These are phyloP conservation scores for Venturiaceae sp. DNA, from an alignment of 2,329 filamentous ascomycete species.

Conservation along the genomic window DNA sequence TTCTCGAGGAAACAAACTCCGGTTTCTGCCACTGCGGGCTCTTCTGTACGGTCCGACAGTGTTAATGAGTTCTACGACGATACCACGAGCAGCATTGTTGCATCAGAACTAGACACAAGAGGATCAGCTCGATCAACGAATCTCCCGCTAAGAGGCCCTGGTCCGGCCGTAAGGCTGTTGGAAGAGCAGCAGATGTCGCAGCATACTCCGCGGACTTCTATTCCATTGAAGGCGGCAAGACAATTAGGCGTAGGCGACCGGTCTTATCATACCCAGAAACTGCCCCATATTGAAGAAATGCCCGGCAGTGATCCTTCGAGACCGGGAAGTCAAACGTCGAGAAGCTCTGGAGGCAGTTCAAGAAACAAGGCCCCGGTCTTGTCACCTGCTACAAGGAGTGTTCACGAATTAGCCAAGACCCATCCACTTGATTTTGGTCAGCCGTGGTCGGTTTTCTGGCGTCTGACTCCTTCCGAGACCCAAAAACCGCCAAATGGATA, in stretches of 20 bases:
- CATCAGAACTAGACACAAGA: not conserved
- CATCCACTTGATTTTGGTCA: not conserved
- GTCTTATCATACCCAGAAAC: not conserved
- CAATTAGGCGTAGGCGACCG: not conserved
- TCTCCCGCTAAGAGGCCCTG: not conserved
- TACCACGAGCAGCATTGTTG: not conserved
- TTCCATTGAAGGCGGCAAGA: not conserved
- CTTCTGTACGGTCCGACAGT: not conserved
- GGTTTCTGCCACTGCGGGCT: not conserved
- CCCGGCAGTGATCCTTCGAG: not conserved
- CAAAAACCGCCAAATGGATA: not conserved
- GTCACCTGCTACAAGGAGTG: not conserved
- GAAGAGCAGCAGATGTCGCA: not conserved
- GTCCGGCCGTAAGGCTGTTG: not conserved
- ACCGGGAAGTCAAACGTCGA: not conserved
- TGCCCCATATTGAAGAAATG: not conserved
- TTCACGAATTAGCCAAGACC: not conserved
- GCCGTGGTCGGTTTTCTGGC: not conserved
- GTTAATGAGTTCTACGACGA: constrained; percentile 1
- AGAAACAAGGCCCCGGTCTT: not conserved
- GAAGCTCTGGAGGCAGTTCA: not conserved
- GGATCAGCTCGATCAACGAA: not conserved
- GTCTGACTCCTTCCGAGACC: not conserved
- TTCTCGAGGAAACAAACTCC: not conserved
- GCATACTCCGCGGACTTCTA: not conserved